A percentile compares a stretch with the other conserved stretches of the same genome.
Evolutionary conservation across 2,329 filamentous ascomycete genomes (phyloP).

Genomic region (Grosmannia clavigera): DNA sequence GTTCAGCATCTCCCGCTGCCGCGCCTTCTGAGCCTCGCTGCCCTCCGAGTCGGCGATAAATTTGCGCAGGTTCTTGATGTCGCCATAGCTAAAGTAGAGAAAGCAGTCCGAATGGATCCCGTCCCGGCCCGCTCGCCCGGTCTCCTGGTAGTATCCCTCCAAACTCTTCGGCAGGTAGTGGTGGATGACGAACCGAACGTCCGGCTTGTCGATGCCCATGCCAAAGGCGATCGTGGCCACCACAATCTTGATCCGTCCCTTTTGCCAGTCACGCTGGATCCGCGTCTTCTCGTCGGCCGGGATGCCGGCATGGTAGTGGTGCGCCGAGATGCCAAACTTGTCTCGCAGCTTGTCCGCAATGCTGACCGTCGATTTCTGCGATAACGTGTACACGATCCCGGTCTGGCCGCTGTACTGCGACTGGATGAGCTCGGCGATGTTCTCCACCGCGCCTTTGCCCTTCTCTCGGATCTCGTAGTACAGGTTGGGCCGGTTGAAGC

Average conservation of each 20-base stretch:
- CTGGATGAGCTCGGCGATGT: conserved; percentile 56
- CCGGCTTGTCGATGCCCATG: conserved; percentile 98
- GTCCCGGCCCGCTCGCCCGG: conserved; percentile 85
- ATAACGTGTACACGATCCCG: conserved; percentile 89
- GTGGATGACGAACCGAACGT: conserved; percentile 94
- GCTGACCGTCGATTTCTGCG: conserved; percentile 68
- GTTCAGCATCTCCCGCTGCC: conserved; percentile 74
- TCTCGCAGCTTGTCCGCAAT: conserved; percentile 57
- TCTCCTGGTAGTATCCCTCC: conserved; percentile 98
- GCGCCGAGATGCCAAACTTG: conserved; percentile 54
- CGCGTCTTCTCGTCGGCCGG: conserved; percentile 51
- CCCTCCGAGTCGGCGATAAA: conserved; percentile 80
- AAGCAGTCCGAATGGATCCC: conserved; percentile 80
- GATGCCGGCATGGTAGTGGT: conserved; percentile 80
- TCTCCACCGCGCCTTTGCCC: conserved; percentile 39
- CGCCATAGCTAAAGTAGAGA: conserved; percentile 73
- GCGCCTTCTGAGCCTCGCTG: conserved; percentile 63
- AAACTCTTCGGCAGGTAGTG: conserved; percentile 86
- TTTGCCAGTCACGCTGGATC: conserved; percentile 75
- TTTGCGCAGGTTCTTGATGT: conserved; percentile 59
- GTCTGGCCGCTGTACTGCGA: conserved; percentile 57
- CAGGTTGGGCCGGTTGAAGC: conserved; percentile 93
- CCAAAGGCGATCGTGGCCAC: conserved; percentile 98
- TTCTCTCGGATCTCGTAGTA: conserved; percentile 77
- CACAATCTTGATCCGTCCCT: conserved; percentile 68